A percentile compares a stretch with the other conserved stretches of the same genome.
Conservation (phyloP, 140 eudicot species). For the Stevia rebaudiana region DNA sequence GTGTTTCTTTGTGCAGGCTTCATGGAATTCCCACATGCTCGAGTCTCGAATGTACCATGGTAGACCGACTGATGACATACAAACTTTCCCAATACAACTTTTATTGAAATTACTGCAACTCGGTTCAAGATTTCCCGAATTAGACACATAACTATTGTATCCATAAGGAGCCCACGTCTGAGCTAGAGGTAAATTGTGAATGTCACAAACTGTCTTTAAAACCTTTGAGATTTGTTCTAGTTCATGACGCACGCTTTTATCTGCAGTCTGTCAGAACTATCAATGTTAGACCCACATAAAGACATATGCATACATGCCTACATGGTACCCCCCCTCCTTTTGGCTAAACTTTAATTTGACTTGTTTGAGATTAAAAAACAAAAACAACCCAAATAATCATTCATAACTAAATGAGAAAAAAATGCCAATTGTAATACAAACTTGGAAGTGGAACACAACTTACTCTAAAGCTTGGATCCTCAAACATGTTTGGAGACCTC, state of each 20-base stretch:
- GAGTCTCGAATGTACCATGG: not conserved
- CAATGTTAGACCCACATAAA: not conserved
- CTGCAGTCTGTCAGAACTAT: not conserved
- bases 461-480: not conserved
- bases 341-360: too few relatives aligned
- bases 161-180: slow-evolving; percentile 12
- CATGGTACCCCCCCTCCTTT: not conserved
- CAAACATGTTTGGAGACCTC: slow-evolving; percentile 16
- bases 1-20: not conserved
- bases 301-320: not conserved
- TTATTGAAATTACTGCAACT: slow-evolving; percentile 8
- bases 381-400: too few relatives aligned
- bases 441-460: not conserved
- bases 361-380: too few relatives aligned
- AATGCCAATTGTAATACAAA: too few relatives aligned
- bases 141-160: slow-evolving; percentile 5
- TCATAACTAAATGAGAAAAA: too few relatives aligned
- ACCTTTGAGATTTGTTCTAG: not conserved
- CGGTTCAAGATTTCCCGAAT: slow-evolving; percentile 7
- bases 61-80: slow-evolving; percentile 5
- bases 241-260: not conserved
- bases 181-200: slow-evolving; percentile 12
- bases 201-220: slow-evolving; percentile 20
- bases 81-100: slow-evolving; percentile 12
- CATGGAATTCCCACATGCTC: slow-evolving; percentile 11